phyloP scores from a whole-genome alignment of 441 rosid species.

The Breynia disticha region DNA sequence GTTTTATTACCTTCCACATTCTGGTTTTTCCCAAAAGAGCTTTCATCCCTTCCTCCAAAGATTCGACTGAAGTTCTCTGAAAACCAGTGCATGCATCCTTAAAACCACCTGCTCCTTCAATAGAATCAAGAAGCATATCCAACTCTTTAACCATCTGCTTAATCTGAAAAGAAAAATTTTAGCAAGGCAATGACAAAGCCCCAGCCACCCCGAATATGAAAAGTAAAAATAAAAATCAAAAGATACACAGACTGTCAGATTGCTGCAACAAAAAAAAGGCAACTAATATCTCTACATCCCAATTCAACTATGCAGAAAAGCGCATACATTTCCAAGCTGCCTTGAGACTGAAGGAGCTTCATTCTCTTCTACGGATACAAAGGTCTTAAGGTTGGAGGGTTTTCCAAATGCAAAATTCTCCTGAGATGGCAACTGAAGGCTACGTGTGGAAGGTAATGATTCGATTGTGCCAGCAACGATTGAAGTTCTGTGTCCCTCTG shows the following conservation, averaged over 20 bases:
- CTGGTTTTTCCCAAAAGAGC: conserved; percentile 52
- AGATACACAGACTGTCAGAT: no score
- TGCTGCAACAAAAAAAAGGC: no score
- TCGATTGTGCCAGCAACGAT: conserved; percentile 39
- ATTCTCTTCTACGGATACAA: conserved; percentile 28
- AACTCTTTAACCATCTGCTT: conserved; percentile 72
- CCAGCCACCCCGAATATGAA: neutral
- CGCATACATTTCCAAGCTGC: conserved; percentile 65
- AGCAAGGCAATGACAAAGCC: neutral
- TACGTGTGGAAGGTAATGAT: conserved; percentile 47
- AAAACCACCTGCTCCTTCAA: conserved; percentile 77
- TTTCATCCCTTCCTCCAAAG: conserved; percentile 53
- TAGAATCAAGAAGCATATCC: conserved; percentile 61
- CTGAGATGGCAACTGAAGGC: conserved; percentile 42
- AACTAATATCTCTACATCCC: neutral
- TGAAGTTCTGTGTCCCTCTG: conserved; percentile 24
- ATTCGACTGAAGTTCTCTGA: conserved; percentile 54
- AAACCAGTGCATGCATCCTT: conserved; percentile 67
- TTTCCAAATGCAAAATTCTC: conserved; percentile 45
- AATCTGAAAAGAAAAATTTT: conserved; percentile 36
- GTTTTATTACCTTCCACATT: conserved; percentile 48
- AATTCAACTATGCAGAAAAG: conserved; percentile 9
- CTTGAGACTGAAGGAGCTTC: conserved; percentile 39
- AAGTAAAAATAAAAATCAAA: neutral
- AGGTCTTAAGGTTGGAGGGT: conserved; percentile 32